These are phyloP conservation scores for Phytophthora idaei DNA, from an alignment of 352 stramenopile genomes.

Conservation along the genomic window DNA sequence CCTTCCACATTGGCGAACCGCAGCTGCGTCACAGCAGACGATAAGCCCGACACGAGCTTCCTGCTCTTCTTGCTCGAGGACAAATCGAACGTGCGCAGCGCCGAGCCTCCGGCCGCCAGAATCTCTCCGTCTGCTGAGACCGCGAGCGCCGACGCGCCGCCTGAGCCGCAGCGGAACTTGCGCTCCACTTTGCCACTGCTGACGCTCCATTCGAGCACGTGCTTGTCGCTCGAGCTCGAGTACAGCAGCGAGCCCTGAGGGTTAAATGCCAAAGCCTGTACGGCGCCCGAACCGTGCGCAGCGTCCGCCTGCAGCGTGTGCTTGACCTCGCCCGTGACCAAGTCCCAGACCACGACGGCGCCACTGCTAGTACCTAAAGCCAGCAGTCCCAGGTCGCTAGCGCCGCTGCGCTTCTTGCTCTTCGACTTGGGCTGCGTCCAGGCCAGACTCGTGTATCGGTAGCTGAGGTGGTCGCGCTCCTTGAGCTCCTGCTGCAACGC, in stretches of 20 bases:
- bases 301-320: constrained; percentile 59
- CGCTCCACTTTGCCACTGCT: constrained; percentile 53
- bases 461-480: constrained; percentile 84
- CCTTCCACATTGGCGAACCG: constrained; percentile 51
- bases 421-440: constrained; percentile 55
- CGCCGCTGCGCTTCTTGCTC: constrained; percentile 54
- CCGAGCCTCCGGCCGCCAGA: constrained; percentile 65
- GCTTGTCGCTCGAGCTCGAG: constrained; percentile 71
- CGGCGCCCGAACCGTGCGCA: constrained; percentile 48
- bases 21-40: constrained; percentile 76
- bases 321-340: constrained; percentile 69
- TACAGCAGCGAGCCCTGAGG: constrained; percentile 70
- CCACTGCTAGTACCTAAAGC: constrained; percentile 78
- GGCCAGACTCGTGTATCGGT: constrained; percentile 79
- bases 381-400: constrained; percentile 54
- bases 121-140: constrained; percentile 70
- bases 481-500: constrained; percentile 77
- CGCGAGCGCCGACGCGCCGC: constrained; percentile 66
- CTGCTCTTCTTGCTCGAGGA: constrained; percentile 79
- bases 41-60: constrained; percentile 75
- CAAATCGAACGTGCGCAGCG: constrained; percentile 79
- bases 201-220: constrained; percentile 83
- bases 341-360: constrained; percentile 71
- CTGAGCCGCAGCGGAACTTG: constrained; percentile 65
- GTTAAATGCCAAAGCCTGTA: constrained; percentile 79